These are phyloP conservation scores for Chimonanthus praecox DNA, from an alignment of 164 flowering plant species.

Conservation along the genomic window DNA sequence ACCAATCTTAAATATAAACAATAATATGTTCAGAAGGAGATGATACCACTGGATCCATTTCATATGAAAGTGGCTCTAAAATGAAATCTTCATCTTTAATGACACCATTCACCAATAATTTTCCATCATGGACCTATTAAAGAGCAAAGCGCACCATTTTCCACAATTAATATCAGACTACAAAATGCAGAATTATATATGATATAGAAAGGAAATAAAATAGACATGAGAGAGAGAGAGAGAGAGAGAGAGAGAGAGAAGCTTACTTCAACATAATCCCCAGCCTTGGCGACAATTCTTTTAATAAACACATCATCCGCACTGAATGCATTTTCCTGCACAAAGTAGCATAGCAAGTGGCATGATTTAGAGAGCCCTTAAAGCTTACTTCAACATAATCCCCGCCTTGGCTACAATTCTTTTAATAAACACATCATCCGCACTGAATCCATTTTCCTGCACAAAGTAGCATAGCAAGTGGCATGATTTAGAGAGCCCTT, in stretches of 20 bases:
- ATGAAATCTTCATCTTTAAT: conserved; percentile 72
- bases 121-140: conserved; percentile 69
- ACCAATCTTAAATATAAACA: background rate
- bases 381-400: too few species aligned
- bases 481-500: background rate
- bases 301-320: conserved; percentile 78
- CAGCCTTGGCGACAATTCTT: conserved; percentile 89
- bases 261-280: conserved; percentile 35
- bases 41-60: conserved; percentile 70
- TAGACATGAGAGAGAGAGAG: background rate
- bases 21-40: background rate
- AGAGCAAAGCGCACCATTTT: background rate
- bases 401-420: conserved; percentile 66
- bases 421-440: conserved; percentile 79
- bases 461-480: background rate
- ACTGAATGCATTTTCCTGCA: conserved; percentile 65
- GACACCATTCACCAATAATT: conserved; percentile 70
- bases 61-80: conserved; percentile 82
- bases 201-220: background rate
- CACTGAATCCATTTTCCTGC: conserved; percentile 65
- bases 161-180: background rate
- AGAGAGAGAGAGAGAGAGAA: too few species aligned
- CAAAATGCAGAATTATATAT: background rate
- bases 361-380: background rate
- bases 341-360: background rate